These are phyloP conservation scores for Phytophthora constricta DNA, from an alignment of 352 stramenopile genomes.

Conservation along the genomic window DNA sequence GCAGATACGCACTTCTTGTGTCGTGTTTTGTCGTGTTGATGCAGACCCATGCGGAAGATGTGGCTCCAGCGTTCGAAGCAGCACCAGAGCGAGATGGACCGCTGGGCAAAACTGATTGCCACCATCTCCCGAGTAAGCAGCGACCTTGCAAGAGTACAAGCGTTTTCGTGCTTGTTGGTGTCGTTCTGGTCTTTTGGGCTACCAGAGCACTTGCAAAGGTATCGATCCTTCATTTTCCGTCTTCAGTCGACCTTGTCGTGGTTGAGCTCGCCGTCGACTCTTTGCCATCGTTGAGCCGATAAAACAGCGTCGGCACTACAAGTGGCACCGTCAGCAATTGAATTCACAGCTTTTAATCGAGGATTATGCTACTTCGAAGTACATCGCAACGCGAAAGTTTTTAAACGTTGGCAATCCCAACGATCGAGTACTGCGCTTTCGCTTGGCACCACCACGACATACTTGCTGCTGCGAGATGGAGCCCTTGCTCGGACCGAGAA, in stretches of 20 bases:
- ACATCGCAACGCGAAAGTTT: constrained; percentile 66
- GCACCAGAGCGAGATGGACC: too few relatives aligned
- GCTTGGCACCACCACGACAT: constrained; percentile 51
- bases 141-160: too few relatives aligned
- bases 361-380: constrained; percentile 67
- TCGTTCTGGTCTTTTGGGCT: too few relatives aligned
- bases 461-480: constrained; percentile 56
- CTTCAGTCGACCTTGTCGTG: constrained; percentile 8
- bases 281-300: constrained; percentile 23
- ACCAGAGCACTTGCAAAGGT: too few relatives aligned
- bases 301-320: constrained; percentile 51
- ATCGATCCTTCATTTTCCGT: too few relatives aligned
- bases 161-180: too few relatives aligned
- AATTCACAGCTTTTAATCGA: constrained; percentile 71
- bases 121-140: too few relatives aligned
- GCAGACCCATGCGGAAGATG: too few relatives aligned
- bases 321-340: constrained; percentile 63
- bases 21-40: too few relatives aligned
- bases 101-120: too few relatives aligned
- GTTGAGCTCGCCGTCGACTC: constrained; percentile 25
- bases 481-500: constrained; percentile 75
- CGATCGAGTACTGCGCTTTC: constrained; percentile 64
- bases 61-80: too few relatives aligned
- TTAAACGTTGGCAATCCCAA: constrained; percentile 76
- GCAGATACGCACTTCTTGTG: too few relatives aligned